phyloP scores from a whole-genome alignment of 495 filamentous ascomycete species.

The Penicillium atrosanguineum region DNA sequence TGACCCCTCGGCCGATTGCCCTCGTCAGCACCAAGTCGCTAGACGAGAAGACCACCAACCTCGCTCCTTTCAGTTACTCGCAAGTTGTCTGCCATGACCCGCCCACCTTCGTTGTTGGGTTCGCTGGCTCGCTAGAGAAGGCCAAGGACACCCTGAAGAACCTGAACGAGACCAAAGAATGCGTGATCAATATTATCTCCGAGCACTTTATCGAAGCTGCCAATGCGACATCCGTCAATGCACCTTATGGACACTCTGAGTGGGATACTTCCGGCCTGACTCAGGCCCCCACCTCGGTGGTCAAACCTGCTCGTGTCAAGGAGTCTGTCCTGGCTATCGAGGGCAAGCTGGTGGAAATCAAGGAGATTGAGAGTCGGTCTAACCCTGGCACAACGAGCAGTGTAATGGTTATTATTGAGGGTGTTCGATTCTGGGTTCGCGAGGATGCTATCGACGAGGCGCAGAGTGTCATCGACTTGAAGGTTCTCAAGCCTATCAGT shows the following conservation, averaged over 20 bases:
- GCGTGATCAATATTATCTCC: conserved; percentile 81
- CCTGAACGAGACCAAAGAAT: conserved; percentile 65
- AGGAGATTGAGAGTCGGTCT: conserved; percentile 70
- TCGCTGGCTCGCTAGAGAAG: conserved; percentile 48
- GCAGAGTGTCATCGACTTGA: conserved; percentile 66
- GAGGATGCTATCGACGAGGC: conserved; percentile 86
- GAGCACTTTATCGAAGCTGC: conserved; percentile 88
- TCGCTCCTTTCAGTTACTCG: conserved; percentile 86
- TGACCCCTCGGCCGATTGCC: conserved; percentile 78
- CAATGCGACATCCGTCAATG: conserved; percentile 73
- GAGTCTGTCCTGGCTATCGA: conserved; percentile 84
- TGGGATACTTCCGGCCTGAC: conserved; percentile 79
- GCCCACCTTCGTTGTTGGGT: conserved; percentile 82
- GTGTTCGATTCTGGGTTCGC: conserved; percentile 80
- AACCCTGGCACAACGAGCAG: conserved; percentile 70
- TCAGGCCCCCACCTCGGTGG: conserved; percentile 62
- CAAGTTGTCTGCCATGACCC: conserved; percentile 85
- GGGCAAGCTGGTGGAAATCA: conserved; percentile 66
- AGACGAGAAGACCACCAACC: conserved; percentile 64
- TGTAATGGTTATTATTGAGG: conserved; percentile 77
- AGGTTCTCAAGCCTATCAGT: conserved; percentile 68
- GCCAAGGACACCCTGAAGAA: conserved; percentile 79
- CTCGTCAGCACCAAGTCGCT: conserved; percentile 59
- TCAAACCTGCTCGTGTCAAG: conserved; percentile 69
- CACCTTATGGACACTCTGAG: conserved; percentile 75